Conservation (phyloP, 2,329 filamentous ascomycete genomes). For the Clonostachys byssicola region DNA sequence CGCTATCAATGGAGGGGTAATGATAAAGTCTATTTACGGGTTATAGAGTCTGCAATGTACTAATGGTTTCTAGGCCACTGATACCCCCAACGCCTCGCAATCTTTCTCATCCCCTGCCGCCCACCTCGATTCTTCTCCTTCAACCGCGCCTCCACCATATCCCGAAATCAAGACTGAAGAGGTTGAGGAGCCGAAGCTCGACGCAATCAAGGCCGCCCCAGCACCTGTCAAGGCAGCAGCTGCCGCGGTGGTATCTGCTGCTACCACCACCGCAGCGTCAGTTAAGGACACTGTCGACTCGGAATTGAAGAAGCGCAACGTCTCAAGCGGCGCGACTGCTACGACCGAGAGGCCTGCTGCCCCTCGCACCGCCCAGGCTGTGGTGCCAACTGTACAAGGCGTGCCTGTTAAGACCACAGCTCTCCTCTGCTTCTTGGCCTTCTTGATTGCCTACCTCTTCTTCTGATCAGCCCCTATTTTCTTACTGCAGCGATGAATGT, state of each 20-base stretch:
- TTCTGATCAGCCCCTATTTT: constrained; percentile 56
- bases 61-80: constrained; percentile 18
- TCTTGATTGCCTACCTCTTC: constrained; percentile 92
- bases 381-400: constrained; percentile 59
- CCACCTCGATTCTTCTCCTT: constrained; percentile 20
- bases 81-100: constrained; percentile 39
- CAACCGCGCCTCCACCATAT: constrained; percentile 24
- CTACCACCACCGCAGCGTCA: constrained; percentile 41
- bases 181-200: constrained; percentile 11
- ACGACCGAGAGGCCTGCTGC: constrained; percentile 61
- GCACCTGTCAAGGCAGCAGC: constrained; percentile 20
- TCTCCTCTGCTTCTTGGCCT: constrained; percentile 79
- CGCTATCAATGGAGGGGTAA: constrained; percentile 29
- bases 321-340: neutral
- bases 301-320: neutral
- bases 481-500: too few relatives aligned
- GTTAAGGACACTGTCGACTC: neutral
- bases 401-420: constrained; percentile 86
- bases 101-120: constrained; percentile 39
- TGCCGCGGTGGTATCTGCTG: constrained; percentile 5
- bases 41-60: constrained; percentile 4
- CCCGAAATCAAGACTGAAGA: constrained; percentile 15
- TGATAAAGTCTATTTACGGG: constrained; percentile 4
- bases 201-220: constrained; percentile 13
- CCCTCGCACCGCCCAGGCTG: constrained; percentile 61